Evolutionary conservation across 352 stramenopile genomes (phyloP), one percentile per base, ranked within the genome.

Genomic region (Globisporangium ultimum): DNA sequence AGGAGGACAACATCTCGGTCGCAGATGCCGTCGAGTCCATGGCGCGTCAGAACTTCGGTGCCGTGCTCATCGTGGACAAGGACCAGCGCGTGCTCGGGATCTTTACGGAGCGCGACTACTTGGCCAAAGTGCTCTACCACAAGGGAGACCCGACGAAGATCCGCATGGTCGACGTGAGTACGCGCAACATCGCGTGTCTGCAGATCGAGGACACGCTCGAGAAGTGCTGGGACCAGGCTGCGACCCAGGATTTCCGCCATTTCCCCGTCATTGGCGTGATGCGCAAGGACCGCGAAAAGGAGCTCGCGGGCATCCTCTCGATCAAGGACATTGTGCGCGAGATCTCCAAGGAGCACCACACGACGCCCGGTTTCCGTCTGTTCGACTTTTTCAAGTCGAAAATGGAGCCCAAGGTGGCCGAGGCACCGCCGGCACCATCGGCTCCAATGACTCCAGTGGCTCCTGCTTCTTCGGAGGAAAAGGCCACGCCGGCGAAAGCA

Each of bases 371-470:
- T 21, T 94, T 91, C 58, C 81, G 84, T 13, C 71, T 94, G 14
- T 88, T 94, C 71, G 84, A 94, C 48, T 94, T 91, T 48, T 83
- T 94, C 59, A 94, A 94, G 72, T 87, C 84, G 14, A 81, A 78
- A 51, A 89, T 84, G 70, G 71, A 87, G 60, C 71, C 77, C 13
- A 80, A 88, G 24, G 28, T 36, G 28, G 28, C 28, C 28, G 28
- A 36, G 28, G 28, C 28, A 10, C 28, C 7, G 28, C 28, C 28
- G 9, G 67, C 71, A n/a, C 47, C 60, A 34, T 56, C 59, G 0
- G 40, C 63, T 22, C 41, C 47, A 55, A 24, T 36, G 13, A 5
- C 52, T 6, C 17, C 64, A 32, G 15, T 58, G 15, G 41, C 53
- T 34, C 10, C 60, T 22, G 41, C 38, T 0, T 32, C 28, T 28